phyloP scores from a whole-genome alignment of 306 rosid genomes.

The Trifolium dubium region DNA sequence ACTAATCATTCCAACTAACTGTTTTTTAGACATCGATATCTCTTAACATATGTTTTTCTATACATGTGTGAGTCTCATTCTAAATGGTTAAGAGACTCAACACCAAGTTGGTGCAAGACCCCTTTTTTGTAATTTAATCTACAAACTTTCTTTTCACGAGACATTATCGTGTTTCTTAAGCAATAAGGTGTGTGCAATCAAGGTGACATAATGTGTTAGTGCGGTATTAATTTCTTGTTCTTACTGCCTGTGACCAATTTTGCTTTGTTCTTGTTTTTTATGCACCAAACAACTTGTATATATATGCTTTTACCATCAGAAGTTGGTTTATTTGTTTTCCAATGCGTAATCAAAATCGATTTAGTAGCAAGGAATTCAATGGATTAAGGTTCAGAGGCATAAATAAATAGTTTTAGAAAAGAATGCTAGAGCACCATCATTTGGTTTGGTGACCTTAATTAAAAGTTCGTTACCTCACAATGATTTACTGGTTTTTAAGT shows the following conservation, averaged over 20 bases:
- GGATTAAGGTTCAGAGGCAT: constrained; percentile 24
- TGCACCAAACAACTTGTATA: constrained; percentile 22
- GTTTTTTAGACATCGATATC: too few relatives aligned
- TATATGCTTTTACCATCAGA: neutral
- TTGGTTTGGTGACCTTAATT: constrained; percentile 24
- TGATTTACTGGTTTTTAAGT: neutral
- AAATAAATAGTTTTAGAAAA: neutral
- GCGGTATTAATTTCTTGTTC: neutral
- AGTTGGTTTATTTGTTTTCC: constrained; percentile 28
- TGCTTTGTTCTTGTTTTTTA: neutral
- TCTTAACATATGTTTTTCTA: too few relatives aligned
- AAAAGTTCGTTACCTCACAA: neutral
- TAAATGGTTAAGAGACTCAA: too few relatives aligned
- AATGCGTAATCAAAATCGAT: constrained; percentile 36
- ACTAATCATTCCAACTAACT: too few relatives aligned
- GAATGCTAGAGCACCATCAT: constrained; percentile 12
- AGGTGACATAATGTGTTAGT: constrained; percentile 27
- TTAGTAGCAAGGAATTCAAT: constrained; percentile 34
- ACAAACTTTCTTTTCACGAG: constrained; percentile 1
- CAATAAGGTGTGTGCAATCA: constrained; percentile 35
- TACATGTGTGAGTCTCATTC: accelerated
- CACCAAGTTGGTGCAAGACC: too few relatives aligned
- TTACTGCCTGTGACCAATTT: neutral
- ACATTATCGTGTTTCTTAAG: constrained; percentile 34
- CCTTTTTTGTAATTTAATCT: too few relatives aligned